Conservation (phyloP, 441 rosid genomes). For the Adansonia gregorii region DNA sequence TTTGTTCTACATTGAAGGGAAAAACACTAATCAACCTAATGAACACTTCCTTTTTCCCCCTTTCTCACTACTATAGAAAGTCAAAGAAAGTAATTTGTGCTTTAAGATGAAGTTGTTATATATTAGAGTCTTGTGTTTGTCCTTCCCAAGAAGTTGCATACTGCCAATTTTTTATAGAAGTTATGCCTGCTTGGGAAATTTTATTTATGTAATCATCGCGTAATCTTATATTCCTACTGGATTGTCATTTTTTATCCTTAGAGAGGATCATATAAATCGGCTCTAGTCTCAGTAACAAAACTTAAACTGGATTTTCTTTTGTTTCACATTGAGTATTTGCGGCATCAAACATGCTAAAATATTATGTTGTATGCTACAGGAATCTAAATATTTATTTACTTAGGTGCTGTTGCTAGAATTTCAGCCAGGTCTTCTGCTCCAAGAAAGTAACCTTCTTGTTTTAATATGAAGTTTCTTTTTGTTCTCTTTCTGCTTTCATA, state of each 20-base stretch:
- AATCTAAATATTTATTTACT: neutral
- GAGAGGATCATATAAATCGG: neutral
- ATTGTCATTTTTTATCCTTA: neutral
- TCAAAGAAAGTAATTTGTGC: neutral
- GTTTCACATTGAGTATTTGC: neutral
- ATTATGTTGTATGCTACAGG: neutral
- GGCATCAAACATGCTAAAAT: neutral
- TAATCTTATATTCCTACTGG: neutral
- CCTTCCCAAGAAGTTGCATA: neutral
- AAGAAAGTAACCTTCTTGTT: neutral
- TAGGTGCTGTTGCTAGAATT: neutral
- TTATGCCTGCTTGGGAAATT: neutral
- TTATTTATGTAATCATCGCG: neutral
- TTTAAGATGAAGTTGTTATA: neutral
- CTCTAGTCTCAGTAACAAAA: neutral
- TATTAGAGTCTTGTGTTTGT: neutral
- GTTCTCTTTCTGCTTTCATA: neutral
- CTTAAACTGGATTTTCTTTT: conserved; percentile 3
- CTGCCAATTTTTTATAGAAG: neutral
- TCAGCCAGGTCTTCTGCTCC: neutral
- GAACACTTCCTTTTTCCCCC: neutral
- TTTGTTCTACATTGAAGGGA: neutral
- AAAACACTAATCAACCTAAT: neutral
- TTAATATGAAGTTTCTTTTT: neutral
- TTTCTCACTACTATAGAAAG: neutral